Percentiles rank a stretch among this genome's conserved stretches.
phyloP scores from a whole-genome alignment of 1,284 basidiomycete species.

The Coniophora puteana region DNA sequence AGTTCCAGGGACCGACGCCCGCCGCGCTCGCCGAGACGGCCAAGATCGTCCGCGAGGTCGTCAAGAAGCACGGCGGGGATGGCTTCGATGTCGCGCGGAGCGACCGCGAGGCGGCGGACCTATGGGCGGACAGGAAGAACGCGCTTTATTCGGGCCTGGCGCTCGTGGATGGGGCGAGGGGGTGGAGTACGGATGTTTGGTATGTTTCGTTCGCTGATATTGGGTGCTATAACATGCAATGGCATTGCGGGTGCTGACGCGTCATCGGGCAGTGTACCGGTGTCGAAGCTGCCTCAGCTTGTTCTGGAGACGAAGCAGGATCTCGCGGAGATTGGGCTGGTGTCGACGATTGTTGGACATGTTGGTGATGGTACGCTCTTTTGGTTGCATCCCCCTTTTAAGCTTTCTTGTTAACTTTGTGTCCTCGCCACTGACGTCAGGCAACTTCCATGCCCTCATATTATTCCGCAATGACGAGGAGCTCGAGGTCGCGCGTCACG shows the following conservation, averaged over 20 bases:
- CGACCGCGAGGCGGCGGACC: constrained; percentile 65
- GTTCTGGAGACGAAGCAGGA: constrained; percentile 79
- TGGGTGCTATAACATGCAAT: not conserved
- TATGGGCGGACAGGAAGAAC: constrained; percentile 89
- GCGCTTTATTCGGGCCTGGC: constrained; percentile 73
- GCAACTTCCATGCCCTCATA: constrained; percentile 56
- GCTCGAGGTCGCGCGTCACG: constrained; percentile 41
- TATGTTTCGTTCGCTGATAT: constrained; percentile 32
- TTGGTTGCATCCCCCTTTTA: constrained; percentile 17
- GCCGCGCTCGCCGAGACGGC: constrained; percentile 64
- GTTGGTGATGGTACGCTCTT: constrained; percentile 74
- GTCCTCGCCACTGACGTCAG: constrained; percentile 20
- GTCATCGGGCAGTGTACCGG: constrained; percentile 59
- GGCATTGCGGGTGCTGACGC: constrained; percentile 5
- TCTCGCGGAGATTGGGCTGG: constrained; percentile 53
- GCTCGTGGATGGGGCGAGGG: constrained; percentile 55
- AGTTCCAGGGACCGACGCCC: constrained; percentile 73
- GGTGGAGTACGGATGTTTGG: constrained; percentile 88
- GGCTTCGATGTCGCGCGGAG: constrained; percentile 68
- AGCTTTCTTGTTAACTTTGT: constrained; percentile 9
- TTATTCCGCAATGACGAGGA: constrained; percentile 66
- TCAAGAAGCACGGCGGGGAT: constrained; percentile 63
- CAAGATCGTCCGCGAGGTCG: constrained; percentile 51
- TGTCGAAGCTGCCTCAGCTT: constrained; percentile 73
- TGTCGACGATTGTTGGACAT: constrained; percentile 73